Conservation (phyloP, 2,329 filamentous ascomycete species). For the Huntiella moniliformis region DNA sequence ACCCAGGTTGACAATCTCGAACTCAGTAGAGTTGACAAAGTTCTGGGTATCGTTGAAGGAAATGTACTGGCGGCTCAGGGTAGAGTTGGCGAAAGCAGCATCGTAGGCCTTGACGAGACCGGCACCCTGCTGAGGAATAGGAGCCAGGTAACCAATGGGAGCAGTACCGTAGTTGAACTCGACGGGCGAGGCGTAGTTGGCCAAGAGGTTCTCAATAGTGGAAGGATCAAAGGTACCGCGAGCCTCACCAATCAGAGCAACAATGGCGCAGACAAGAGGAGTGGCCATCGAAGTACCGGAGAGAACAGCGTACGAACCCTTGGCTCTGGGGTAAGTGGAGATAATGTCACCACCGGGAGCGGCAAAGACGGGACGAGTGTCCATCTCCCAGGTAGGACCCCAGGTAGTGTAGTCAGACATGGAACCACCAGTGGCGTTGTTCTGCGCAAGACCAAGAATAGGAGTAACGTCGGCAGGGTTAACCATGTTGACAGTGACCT, state of each 20-base stretch:
- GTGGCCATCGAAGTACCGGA: conserved; percentile 44
- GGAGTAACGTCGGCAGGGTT: conserved; percentile 21
- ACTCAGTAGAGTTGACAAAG: conserved; percentile 28
- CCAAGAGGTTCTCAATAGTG: conserved; percentile 29
- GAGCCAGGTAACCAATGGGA: conserved; percentile 26
- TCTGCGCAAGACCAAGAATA: conserved; percentile 18
- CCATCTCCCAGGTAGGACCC: conserved; percentile 42
- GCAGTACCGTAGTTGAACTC: conserved; percentile 26
- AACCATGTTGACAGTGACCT: conserved; percentile 26
- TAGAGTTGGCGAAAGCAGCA: conserved; percentile 33
- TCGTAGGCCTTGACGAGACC: conserved; percentile 41
- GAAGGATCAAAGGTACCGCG: conserved; percentile 32
- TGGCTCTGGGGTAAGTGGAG: conserved; percentile 29
- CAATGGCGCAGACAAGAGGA: conserved; percentile 34
- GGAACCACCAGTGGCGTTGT: conserved; percentile 30
- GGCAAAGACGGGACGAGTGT: conserved; percentile 36
- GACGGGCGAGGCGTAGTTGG: conserved; percentile 29
- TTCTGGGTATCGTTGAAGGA: conserved; percentile 47
- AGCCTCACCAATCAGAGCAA: conserved; percentile 33
- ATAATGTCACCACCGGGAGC: conserved; percentile 38
- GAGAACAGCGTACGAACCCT: conserved; percentile 26
- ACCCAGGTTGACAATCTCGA: conserved; percentile 37
- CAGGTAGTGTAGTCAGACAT: conserved; percentile 35
- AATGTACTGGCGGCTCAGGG: conserved; percentile 36
- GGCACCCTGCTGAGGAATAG: conserved; percentile 40